Conservation (phyloP, 1,139 yeast species). For the Protomyces inouyei region DNA sequence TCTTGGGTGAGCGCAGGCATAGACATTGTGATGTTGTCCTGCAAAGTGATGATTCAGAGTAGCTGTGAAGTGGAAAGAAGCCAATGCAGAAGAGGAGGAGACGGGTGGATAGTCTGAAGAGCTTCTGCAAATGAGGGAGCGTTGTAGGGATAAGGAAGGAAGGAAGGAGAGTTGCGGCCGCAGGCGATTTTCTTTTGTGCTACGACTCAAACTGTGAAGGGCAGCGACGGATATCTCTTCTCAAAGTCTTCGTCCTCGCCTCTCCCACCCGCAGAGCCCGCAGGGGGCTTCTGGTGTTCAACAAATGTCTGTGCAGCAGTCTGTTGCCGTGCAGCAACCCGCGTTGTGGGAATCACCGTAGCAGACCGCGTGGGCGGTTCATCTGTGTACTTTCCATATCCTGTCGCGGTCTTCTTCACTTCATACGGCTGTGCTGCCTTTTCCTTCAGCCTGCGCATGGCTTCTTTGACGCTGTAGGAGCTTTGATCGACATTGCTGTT, state of each 20-base stretch:
- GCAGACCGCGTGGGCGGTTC: conserved; percentile 13
- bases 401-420: conserved; percentile 17
- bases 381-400: conserved; percentile 24
- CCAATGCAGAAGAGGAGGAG: too few relatives aligned
- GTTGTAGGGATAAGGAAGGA: too few relatives aligned
- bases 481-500: conserved; percentile 7
- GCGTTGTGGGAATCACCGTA: conserved; percentile 8
- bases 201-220: conserved; percentile 1
- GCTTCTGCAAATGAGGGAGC: too few relatives aligned
- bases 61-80: too few relatives aligned
- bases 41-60: too few relatives aligned
- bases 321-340: background rate
- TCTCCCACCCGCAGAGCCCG: too few relatives aligned
- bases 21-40: too few relatives aligned
- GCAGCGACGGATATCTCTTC: conserved; percentile 14
- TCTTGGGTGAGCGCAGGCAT: too few relatives aligned
- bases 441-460: conserved; percentile 18
- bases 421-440: conserved; percentile 17
- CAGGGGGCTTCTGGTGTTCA: background rate
- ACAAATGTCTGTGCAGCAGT: background rate
- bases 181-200: background rate
- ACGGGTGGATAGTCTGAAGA: too few relatives aligned
- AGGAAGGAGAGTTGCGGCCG: too few relatives aligned
- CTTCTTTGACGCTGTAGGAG: conserved; percentile 19
- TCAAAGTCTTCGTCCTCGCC: background rate